Conservation (phyloP, 495 filamentous ascomycete species). For the Paragyromitra xinjiangensis region DNA sequence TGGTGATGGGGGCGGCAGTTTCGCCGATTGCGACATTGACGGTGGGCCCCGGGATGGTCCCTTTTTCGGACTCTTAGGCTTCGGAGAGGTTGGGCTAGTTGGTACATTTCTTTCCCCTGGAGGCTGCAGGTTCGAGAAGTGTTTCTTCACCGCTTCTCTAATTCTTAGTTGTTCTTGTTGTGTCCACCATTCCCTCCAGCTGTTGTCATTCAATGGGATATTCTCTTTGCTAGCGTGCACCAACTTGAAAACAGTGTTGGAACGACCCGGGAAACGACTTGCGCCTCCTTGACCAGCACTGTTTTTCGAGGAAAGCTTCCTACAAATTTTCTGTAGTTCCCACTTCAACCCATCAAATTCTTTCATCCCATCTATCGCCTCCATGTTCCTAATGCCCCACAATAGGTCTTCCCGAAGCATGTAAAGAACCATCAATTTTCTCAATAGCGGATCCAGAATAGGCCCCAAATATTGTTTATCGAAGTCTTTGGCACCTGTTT, state of each 20-base stretch:
- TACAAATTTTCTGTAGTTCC: conserved; percentile 61
- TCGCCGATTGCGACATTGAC: conserved; percentile 53
- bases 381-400: conserved; percentile 67
- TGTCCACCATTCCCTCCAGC: conserved; percentile 76
- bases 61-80: conserved; percentile 54
- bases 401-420: conserved; percentile 69
- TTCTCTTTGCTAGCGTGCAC: conserved; percentile 65
- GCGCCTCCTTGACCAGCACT: conserved; percentile 43
- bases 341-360: conserved; percentile 67
- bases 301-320: conserved; percentile 38
- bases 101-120: conserved; percentile 32
- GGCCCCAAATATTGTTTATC: conserved; percentile 71
- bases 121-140: conserved; percentile 64
- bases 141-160: conserved; percentile 67
- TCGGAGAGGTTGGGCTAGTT: conserved; percentile 34
- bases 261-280: conserved; percentile 55
- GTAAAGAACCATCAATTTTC: conserved; percentile 71
- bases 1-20: conserved; percentile 59
- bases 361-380: conserved; percentile 67
- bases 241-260: conserved; percentile 48
- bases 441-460: conserved; percentile 72
- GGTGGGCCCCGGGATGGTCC: conserved; percentile 56
- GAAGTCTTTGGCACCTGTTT: conserved; percentile 70
- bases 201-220: conserved; percentile 65
- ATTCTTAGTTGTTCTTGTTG: conserved; percentile 75